phyloP scores from a whole-genome alignment of 108 stramenopile species.

The Phaeodactylum tricornutum region DNA sequence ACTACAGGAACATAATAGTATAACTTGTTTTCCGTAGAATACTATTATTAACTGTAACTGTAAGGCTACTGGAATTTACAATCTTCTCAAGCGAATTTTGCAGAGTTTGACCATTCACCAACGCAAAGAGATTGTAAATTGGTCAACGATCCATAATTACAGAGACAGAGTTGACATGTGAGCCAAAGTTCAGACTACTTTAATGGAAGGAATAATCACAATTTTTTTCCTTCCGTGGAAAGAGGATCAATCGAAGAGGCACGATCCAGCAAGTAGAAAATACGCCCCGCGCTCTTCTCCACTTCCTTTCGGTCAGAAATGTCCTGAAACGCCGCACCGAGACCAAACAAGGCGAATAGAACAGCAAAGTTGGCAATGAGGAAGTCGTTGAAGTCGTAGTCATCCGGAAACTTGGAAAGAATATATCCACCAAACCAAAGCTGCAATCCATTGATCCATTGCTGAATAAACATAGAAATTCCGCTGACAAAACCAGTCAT shows the following conservation, averaged over 20 bases:
- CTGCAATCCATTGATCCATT: constrained; percentile 38
- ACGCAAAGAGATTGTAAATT: too few species aligned
- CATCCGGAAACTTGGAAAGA: constrained; percentile 36
- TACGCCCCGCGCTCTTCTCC: constrained; percentile 45
- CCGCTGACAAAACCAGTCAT: constrained; percentile 11
- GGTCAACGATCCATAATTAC: too few species aligned
- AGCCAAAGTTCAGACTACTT: too few species aligned
- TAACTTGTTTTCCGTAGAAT: too few species aligned
- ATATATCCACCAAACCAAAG: constrained; percentile 74
- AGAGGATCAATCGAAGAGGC: constrained; percentile 52
- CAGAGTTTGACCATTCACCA: too few species aligned
- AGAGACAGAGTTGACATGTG: too few species aligned
- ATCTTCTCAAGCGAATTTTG: too few species aligned
- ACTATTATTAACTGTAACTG: too few species aligned
- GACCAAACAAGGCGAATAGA: constrained; percentile 60
- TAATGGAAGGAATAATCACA: too few species aligned
- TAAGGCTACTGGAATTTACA: too few species aligned
- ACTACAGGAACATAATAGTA: too few species aligned
- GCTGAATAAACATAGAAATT: constrained; percentile 31
- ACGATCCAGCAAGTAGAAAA: constrained; percentile 59
- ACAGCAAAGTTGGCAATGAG: constrained; percentile 66
- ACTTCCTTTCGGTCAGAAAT: constrained; percentile 52
- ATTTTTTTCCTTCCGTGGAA: constrained; percentile 29
- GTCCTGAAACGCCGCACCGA: constrained; percentile 67
- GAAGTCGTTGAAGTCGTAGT: constrained; percentile 49